phyloP scores from a whole-genome alignment of 495 filamentous ascomycete species.

The Penicillium chermesinum region DNA sequence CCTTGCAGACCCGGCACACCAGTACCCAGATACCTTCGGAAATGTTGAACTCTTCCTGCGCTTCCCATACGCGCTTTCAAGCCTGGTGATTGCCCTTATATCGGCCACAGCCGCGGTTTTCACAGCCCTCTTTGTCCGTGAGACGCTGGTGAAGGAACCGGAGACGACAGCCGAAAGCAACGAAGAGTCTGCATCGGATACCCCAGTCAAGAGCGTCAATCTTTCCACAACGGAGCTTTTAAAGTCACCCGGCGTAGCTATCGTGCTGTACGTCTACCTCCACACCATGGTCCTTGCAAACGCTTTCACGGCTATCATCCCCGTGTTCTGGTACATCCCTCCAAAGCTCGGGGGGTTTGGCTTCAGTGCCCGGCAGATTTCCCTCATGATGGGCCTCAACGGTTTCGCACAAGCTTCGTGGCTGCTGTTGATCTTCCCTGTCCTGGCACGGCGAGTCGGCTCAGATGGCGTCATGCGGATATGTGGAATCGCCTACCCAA shows the following conservation, averaged over 20 bases:
- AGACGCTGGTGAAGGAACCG: constrained; percentile 41
- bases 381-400: constrained; percentile 51
- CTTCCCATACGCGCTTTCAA: constrained; percentile 62
- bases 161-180: constrained; percentile 2
- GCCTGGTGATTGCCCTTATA: constrained; percentile 47
- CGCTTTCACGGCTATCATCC: constrained; percentile 55
- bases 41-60: constrained; percentile 49
- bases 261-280: constrained; percentile 56
- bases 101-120: constrained; percentile 45
- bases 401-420: constrained; percentile 59
- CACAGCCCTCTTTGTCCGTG: constrained; percentile 49
- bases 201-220: constrained; percentile 1
- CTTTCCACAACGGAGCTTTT: constrained; percentile 53
- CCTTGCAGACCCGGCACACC: constrained; percentile 54
- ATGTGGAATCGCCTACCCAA: constrained; percentile 51
- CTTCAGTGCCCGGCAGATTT: constrained; percentile 55
- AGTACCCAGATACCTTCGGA: constrained; percentile 53
- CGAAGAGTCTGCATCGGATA: constrained; percentile 3
- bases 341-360: constrained; percentile 53
- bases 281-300: constrained; percentile 59
- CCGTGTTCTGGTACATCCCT: constrained; percentile 59
- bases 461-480: constrained; percentile 54
- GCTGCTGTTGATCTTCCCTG: constrained; percentile 60
- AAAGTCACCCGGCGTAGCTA: constrained; percentile 53
- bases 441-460: constrained; percentile 51